Evolutionary conservation across 805 yeast genomes (phyloP).

Genomic region (Candida odintsovae): DNA sequence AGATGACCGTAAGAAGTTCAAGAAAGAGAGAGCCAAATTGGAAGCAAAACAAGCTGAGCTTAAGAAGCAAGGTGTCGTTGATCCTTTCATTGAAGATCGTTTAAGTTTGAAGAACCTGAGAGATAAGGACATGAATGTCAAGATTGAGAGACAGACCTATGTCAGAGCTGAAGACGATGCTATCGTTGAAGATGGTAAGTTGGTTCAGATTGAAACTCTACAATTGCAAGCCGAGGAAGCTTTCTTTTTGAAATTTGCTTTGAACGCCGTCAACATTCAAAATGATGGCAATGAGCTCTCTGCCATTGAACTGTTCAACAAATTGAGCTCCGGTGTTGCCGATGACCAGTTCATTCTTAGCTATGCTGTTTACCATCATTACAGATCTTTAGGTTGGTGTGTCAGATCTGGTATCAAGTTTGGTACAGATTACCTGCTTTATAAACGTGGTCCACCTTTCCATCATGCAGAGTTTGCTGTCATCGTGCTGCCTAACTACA

Average conservation of each 20-base stretch:
- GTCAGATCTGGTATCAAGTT: constrained; percentile 88
- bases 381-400: constrained; percentile 90
- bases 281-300: constrained; percentile 17
- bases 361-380: constrained; percentile 81
- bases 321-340: constrained; percentile 5
- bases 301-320: constrained; percentile 8
- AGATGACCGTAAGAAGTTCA: constrained; percentile 65
- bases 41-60: constrained; percentile 44
- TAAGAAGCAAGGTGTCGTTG: constrained; percentile 33
- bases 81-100: constrained; percentile 28
- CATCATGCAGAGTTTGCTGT: constrained; percentile 88
- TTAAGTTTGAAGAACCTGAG: constrained; percentile 25
- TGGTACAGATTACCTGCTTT: constrained; percentile 79
- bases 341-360: constrained; percentile 26
- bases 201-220: constrained; percentile 28
- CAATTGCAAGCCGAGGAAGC: constrained; percentile 76
- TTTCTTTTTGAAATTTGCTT: constrained; percentile 56
- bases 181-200: constrained; percentile 27
- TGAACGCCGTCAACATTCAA: constrained; percentile 40
- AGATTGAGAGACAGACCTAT: constrained; percentile 16
- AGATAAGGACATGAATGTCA: constrained; percentile 24
- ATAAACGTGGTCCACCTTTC: constrained; percentile 91
- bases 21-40: constrained; percentile 54
- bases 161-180: constrained; percentile 33
- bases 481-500: constrained; percentile 37